Base-by-base conservation (phyloP, 1,284 basidiomycete genomes). In the Pseudozyma sp. region DNA sequence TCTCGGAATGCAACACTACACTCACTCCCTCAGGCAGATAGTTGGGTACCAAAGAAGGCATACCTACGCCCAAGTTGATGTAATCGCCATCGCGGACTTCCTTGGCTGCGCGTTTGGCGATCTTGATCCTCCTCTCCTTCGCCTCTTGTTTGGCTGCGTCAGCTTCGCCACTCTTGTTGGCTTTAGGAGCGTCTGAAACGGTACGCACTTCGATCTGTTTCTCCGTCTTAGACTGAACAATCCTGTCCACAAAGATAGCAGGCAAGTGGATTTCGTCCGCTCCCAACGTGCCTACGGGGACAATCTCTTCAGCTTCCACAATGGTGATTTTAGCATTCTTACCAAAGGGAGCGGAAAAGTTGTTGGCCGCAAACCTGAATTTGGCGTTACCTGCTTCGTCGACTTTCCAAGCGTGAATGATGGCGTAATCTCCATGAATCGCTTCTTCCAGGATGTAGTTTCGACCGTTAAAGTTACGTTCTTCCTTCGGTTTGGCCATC, bases 351-450 rank as follows among this genome's bases (percentile, higher is more conserved):
- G 79, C 77, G 52, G 65, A 69, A 25, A 83, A 84, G 74, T 84
- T 84, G 66, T 75, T 72, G 44, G 82, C 82, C 14, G 82, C 78
- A 51, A 75, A 77, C 21, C 85, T 70, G 84, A 87, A 87, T 4
- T 86, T 68, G 57, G 85, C 85, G 74, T 87, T 87, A 19, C 86
- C 86, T 50, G 84, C 83, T 84, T 94, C 93, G 83, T 98, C 96
- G 13, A 91, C 95, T 86, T 97, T 97, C 94, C 94, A 97, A 8
- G 94, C 96, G 64, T 92, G 89, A 50, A 99, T 87, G 83, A 98
- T 92, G 25, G 95, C 95, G 58, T 94, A 90, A 85, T 95, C 93
- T 34, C 92, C 94, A 44, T 90, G 87, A 79, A 97, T 91, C 9
- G 93, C 91, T 25, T 92, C 90, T 86, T 99, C 95, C 80, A 97